Evolutionary conservation across 2,329 filamentous ascomycete genomes (phyloP), one percentile per base, ranked within the genome.

Genomic region (Sclerotinia nivalis): DNA sequence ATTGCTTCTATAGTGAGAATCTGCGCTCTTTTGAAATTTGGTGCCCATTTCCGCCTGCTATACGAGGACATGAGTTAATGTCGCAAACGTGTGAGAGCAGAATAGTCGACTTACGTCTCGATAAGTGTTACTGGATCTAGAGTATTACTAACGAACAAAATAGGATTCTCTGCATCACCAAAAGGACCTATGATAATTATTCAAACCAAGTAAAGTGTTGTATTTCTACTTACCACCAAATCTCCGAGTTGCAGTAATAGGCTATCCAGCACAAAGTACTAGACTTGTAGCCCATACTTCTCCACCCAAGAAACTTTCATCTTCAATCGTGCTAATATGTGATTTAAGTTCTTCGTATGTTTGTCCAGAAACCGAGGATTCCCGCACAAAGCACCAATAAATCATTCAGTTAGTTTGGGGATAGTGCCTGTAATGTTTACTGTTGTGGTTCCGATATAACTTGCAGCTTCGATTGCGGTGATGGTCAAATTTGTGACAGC

Each of bases 1-100:
- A 83, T 84, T 1, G 81, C 82, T 62, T 85, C 83, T 73, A 85
- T 83, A 22, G 81, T 80, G 20, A 86, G 76, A 15, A 86, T 76
- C 1, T 81, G 79, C 0, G 83, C 83, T 20, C 79, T 80, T 1
- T 79, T 78, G 68, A 85, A 86, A n/a, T 49, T 3, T 78, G 72
- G 25, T 67, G 72, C 12, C 73, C 75, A 62, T 75, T 77, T 72
- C 73, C 74, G 15, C 66, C 75, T 70, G 6, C 76, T 68, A 54
- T 74, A 50, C 1, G 7, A 62, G 10, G 73, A 28, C 40, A 6
- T n/a, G 12, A 18, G 15, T 40, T 18, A 43, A 22, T n/a, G 1
- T 47, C 12, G n/a, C n/a, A 54, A 25, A 1, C 3, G 20, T 8
- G 0, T n/a, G 13, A 43, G 34, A 58, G 43, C 28, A 45, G n/a